Base-by-base conservation (phyloP, 352 stramenopile species). In the Globisporangium iwayamae region DNA sequence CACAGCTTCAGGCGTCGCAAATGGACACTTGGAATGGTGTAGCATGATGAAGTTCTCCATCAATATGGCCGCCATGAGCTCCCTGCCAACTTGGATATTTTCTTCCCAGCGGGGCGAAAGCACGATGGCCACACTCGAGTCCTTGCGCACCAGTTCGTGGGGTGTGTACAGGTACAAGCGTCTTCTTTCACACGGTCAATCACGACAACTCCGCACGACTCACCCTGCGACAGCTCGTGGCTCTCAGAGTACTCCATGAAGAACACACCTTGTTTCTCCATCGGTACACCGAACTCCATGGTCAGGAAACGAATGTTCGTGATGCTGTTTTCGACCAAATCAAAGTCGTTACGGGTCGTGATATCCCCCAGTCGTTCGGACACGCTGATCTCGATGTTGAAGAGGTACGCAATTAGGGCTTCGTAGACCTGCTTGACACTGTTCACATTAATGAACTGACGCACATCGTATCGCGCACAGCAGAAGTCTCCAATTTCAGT, bases 381-480 rank as follows among this genome's bases (percentile, higher is more conserved):
- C 20, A 32, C 46, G 20, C 20, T 52, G 46, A 52, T 52, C 10
- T 52, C 46, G 20, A 52, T 32, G 46, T 34, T 52, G 8, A 52
- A 10, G 8, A 52, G 4, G 20, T 18, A 32, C 20, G 20, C 16
- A 4, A 32, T 10, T 2, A 52, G 4, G 46, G 46, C 46, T 20
- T 52, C 46, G 20, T 52, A 41, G 36, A 52, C 46, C 6, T 52
- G 46, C 6, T 52, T 52, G 46, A 52, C 46, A 20, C 20, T 52
- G 10, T 13, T 18, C 8, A 52, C 46, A 2, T 52, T 32, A 0
- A 9, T 8, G 20, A 52, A 52, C 20, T 69, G 75, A 0, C 60
- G 72, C 56, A 75, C 64, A 43, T 83, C 67, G 60, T 83, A 86
- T 28, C 73, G 73, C 20, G 77, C 64, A 10, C 66, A 77, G 62